Percentiles rank a stretch among this genome's conserved stretches.
phyloP scores from a whole-genome alignment of 768 basidiomycete species.

The Pleurotus salmoneostramineus region DNA sequence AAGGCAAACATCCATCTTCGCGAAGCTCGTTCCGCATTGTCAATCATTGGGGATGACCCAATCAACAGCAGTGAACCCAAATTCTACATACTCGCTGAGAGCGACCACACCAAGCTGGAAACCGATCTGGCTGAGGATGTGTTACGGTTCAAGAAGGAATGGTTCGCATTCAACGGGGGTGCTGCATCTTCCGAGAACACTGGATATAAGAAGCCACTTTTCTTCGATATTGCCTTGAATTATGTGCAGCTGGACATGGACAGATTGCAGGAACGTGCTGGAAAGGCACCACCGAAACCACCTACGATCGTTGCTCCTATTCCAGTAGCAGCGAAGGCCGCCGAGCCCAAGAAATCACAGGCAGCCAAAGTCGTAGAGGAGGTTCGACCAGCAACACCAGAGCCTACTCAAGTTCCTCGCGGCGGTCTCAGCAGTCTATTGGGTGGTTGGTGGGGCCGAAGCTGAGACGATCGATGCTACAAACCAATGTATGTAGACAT shows the following conservation, averaged over 20 bases:
- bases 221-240: slow-evolving; percentile 94
- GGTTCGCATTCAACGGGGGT: slow-evolving; percentile 80
- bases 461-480: slow-evolving; percentile 15
- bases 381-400: slow-evolving; percentile 44
- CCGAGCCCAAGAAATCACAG: slow-evolving; percentile 31
- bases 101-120: slow-evolving; percentile 51
- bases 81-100: slow-evolving; percentile 52
- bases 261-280: slow-evolving; percentile 63
- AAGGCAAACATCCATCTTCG: slow-evolving; percentile 72
- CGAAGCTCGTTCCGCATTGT: slow-evolving; percentile 56
- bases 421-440: slow-evolving; percentile 65
- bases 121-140: slow-evolving; percentile 40
- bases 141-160: slow-evolving; percentile 60
- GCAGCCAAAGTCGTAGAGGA: slow-evolving; percentile 56
- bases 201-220: slow-evolving; percentile 75
- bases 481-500: neutral
- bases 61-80: slow-evolving; percentile 35
- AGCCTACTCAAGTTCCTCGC: slow-evolving; percentile 33
- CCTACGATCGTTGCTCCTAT: slow-evolving; percentile 18
- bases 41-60: slow-evolving; percentile 38
- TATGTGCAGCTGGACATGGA: slow-evolving; percentile 89
- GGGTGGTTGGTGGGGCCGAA: slow-evolving; percentile 81
- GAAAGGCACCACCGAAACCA: slow-evolving; percentile 39
- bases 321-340: slow-evolving; percentile 12
- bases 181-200: slow-evolving; percentile 37